Base-by-base conservation (phyloP, 108 stramenopile genomes). In the Skeletonema potamos region DNA sequence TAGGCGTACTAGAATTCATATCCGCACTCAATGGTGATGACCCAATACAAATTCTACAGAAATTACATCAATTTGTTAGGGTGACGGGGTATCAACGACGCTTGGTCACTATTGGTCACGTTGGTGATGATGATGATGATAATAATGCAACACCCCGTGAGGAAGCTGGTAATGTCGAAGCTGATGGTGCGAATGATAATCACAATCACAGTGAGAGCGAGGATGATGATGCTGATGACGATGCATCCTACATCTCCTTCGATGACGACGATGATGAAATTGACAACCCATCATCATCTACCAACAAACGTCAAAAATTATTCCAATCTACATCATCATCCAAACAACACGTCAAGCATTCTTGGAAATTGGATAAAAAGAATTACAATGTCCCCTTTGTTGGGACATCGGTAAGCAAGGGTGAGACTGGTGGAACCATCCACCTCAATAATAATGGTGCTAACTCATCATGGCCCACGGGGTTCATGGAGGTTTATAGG, bases 311-410 rank as follows among this genome's bases (percentile, higher is more conserved):
- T 24, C 44, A 74, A 60, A 68, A 68, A 32, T 54, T 24, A 22
- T 20, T 51, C 48, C 48, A 51, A 51, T 51, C 48, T 22, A 8
- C 17, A 13, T 18, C 58, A 70, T 41, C 30, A 33, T 63, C 26
- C 18, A 61, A 2, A 44, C 27, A 66, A 61, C 44, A 76, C 74
- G 64, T 62, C 9, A 82, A 73, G 37, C 86, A 85, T 17, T 59
- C 83, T 6, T 94, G 93, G 93, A 87, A 88, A 62, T 71, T 76
- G 58, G 93, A 94, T 65, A 77, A 86, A 8, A 87, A 76, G 15
- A 55, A 76, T 18, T 94, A 92, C 63, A 79, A 87, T 54, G 91
- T 92, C 27, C 93, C 91, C 22, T 94, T 94, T 73, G 88, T 94
- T 1, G 93, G 93, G 0, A 94, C 93, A 11, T 89, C 91, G 9